Percentiles rank a stretch among this genome's conserved stretches.
Evolutionary conservation across 2,329 filamentous ascomycete genomes (phyloP).

Genomic region (Sarocladiaceae sp.): DNA sequence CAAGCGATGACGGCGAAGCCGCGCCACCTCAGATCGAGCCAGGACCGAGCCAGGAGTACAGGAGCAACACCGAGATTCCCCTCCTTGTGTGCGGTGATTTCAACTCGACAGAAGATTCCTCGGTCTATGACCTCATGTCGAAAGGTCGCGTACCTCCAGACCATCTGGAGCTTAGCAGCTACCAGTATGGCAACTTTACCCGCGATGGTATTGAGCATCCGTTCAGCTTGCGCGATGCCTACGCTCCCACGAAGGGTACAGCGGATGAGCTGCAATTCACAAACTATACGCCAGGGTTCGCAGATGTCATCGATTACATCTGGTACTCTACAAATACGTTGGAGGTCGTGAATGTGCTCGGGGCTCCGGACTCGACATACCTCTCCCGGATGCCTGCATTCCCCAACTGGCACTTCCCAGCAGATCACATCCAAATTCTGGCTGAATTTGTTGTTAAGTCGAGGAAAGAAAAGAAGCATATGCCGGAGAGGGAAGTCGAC

Average conservation of each 20-base stretch:
- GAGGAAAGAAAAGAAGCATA: constrained; percentile 71
- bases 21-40: constrained; percentile 54
- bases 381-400: constrained; percentile 84
- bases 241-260: constrained; percentile 74
- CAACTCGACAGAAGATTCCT: constrained; percentile 82
- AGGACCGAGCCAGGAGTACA: constrained; percentile 79
- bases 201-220: constrained; percentile 88
- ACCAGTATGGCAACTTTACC: constrained; percentile 90
- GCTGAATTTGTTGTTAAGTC: constrained; percentile 85
- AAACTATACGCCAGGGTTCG: constrained; percentile 93
- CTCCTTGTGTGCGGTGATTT: constrained; percentile 91
- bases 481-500: constrained; percentile 57
- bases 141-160: constrained; percentile 71
- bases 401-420: constrained; percentile 90
- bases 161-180: constrained; percentile 72
- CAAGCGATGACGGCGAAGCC: constrained; percentile 36
- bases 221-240: constrained; percentile 88
- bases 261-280: constrained; percentile 85
- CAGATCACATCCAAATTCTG: constrained; percentile 85
- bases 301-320: constrained; percentile 90
- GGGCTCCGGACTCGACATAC: constrained; percentile 79
- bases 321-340: constrained; percentile 93
- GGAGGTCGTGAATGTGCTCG: constrained; percentile 76
- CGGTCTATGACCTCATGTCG: constrained; percentile 84
- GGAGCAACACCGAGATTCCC: constrained; percentile 80